Evolutionary conservation across 768 basidiomycete species (phyloP).

Genomic region (Hemileccinum impolitum): DNA sequence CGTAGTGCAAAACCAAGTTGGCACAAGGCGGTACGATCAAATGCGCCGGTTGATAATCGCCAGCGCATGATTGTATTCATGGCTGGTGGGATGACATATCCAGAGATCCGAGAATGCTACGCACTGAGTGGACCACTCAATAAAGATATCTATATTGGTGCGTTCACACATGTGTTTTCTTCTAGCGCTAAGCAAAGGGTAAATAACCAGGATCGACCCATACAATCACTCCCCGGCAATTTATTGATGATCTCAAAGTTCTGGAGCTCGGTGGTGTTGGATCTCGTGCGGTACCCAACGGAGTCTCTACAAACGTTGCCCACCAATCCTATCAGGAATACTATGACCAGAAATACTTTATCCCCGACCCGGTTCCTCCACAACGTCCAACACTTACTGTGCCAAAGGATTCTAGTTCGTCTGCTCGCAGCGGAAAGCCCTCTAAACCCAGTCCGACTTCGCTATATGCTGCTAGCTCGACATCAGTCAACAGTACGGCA

Average conservation of each 20-base stretch:
- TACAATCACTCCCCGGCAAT: constrained; percentile 73
- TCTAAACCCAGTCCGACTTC: constrained; percentile 43
- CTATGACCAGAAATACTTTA: constrained; percentile 77
- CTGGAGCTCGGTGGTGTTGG: constrained; percentile 87
- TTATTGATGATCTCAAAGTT: constrained; percentile 83
- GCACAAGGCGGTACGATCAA: constrained; percentile 72
- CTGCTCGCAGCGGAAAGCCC: constrained; percentile 19
- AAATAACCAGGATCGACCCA: constrained; percentile 78
- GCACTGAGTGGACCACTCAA: constrained; percentile 67
- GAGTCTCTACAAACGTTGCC: constrained; percentile 47
- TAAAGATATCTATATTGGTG: constrained; percentile 92
- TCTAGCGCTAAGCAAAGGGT: constrained; percentile 26
- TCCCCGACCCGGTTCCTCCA: constrained; percentile 33
- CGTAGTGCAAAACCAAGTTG: constrained; percentile 88
- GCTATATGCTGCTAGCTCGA: constrained; percentile 50
- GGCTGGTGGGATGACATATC: constrained; percentile 94
- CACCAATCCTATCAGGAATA: constrained; percentile 65
- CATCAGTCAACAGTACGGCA: constrained; percentile 39
- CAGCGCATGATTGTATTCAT: constrained; percentile 87
- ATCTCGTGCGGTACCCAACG: constrained; percentile 67
- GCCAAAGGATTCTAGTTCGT: constrained; percentile 24
- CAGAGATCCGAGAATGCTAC: constrained; percentile 89
- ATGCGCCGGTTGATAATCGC: constrained; percentile 48
- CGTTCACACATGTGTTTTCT: constrained; percentile 11
- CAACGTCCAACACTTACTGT: constrained; percentile 24